Base-by-base conservation (phyloP, 2,329 filamentous ascomycete species). In the Fonsecaea monophora region DNA sequence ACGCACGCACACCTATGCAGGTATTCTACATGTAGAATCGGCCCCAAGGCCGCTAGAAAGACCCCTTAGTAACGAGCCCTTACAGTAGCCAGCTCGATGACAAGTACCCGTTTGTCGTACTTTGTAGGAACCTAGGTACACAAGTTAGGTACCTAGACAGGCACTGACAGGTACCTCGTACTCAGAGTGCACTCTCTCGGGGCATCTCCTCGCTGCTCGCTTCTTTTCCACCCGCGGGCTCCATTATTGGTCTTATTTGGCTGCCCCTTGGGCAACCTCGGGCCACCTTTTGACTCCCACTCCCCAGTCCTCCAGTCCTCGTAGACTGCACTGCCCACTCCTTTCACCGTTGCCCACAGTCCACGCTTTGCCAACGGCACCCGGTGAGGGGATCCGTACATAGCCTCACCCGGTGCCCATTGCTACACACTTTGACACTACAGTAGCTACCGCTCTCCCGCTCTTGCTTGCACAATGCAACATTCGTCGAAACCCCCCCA, bases 331-430 rank as follows among this genome's bases (percentile, higher is more conserved):
- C 59, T 61, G 59, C 59, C 59, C 48, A 42, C 59, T 32, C 12
- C 34, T 30, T 60, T 60, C 40, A 45, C 57, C 40, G 9, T 13
- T 21, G 57, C 42, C 34, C 42, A 32, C 48, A 6, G 45, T 9
- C 45, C 21, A 32, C 25, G 40, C 57, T 12, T 54, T 40, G n/a
- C 57, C 48, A 48, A 53, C 59, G 59, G 59, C 59, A 21, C 25
- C 32, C 18, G 53, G 25, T 55, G 8, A 48, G 45, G 45, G 30
- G 30, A 5, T 32, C 30, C 30, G 30, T 32, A 32, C 30, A 32
- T 32, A 32, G 30, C 30, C 30, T 32, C 30, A 32, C 30, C 6
- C 4, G 30, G 30, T 32, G 30, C 30, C 6, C 30, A 32, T 4
- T 5, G 30, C 30, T 32, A 32, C 30, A 32, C 30, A 32, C 30